Base-by-base conservation (phyloP, 257 asterid species). In the Ajuga chamaepitys region DNA sequence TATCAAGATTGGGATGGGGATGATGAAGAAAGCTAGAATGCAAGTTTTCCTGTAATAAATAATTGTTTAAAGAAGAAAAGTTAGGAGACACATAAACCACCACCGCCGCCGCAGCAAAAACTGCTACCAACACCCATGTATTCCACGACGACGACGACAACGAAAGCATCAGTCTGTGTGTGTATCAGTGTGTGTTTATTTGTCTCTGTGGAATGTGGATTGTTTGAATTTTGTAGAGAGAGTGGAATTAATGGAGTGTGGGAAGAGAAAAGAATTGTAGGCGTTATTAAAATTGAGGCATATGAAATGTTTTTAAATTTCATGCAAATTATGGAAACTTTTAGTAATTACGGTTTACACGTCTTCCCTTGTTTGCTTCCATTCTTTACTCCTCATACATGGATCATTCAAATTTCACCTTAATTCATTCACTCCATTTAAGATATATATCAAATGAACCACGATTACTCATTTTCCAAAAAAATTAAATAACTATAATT, bases 201-300 rank as follows among this genome's bases (percentile, higher is more conserved):
- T 56, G 5, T 64, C 7, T 45, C n/a, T 56, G 0, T 47, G 45
- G 28, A 14, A 0, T 6, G 10, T 13, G 58, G 17, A n/a, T n/a
- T 44, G 18, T 7, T 58, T 51, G 52, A 4, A 13, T 44, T 59
- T 35, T 9, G 35, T 63, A 8, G 50, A 16, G 50, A 34, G 48
- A 35, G 38, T 20, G 53, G 53, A 48, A 4, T n/a, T 40, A 40
- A 60, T 82, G 68, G 80, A 78, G 82, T 78, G 82, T 50, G 54
- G 58, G 79, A 52, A 64, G 79, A 59, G 84, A 70, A 83, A 80
- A 71, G 83, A 70, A 72, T 65, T 30, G 46, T 13, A 18, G 21
- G 41, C 11, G 24, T 22, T 59, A 24, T 24, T 10, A 16, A 18
- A 25, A 11, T 11, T 28, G 62, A 7, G 1, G 10, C 45, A 24